Evolutionary conservation across 768 basidiomycete genomes (phyloP).

Genomic region (Pholiota molesta): DNA sequence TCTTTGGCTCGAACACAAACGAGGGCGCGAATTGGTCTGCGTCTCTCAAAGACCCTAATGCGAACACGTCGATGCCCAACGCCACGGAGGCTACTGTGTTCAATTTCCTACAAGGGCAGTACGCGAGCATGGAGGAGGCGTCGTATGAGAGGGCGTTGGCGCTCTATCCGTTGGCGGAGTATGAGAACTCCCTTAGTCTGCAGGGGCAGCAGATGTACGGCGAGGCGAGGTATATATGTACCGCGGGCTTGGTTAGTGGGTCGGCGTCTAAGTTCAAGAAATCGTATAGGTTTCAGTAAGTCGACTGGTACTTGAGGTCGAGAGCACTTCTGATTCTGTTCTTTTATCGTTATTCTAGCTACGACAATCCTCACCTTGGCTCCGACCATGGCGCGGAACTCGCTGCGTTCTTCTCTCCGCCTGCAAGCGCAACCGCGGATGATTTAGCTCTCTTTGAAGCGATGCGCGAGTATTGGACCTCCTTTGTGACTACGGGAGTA

Average conservation of each 20-base stretch:
- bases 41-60: conserved; percentile 32
- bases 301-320: background rate
- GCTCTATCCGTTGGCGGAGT: conserved; percentile 38
- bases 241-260: conserved; percentile 37
- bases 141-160: conserved; percentile 34
- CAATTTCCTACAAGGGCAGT: conserved; percentile 46
- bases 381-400: conserved; percentile 41
- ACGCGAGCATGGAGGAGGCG: conserved; percentile 27
- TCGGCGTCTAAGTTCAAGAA: conserved; percentile 8
- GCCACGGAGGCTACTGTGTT: conserved; percentile 42
- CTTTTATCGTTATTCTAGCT: conserved; percentile 26
- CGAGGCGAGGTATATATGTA: conserved; percentile 47
- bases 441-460: conserved; percentile 35
- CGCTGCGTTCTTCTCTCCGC: conserved; percentile 36
- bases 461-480: conserved; percentile 44
- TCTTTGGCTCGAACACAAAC: conserved; percentile 48
- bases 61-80: conserved; percentile 41
- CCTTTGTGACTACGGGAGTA: conserved; percentile 37
- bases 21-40: conserved; percentile 46
- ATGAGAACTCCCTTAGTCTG: conserved; percentile 35
- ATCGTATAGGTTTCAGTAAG: conserved; percentile 42
- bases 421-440: conserved; percentile 26
- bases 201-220: conserved; percentile 51
- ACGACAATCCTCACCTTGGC: conserved; percentile 42
- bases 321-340: background rate